These are phyloP conservation scores for Populus hybrid DNA, from an alignment of 441 rosid species.

Conservation along the genomic window DNA sequence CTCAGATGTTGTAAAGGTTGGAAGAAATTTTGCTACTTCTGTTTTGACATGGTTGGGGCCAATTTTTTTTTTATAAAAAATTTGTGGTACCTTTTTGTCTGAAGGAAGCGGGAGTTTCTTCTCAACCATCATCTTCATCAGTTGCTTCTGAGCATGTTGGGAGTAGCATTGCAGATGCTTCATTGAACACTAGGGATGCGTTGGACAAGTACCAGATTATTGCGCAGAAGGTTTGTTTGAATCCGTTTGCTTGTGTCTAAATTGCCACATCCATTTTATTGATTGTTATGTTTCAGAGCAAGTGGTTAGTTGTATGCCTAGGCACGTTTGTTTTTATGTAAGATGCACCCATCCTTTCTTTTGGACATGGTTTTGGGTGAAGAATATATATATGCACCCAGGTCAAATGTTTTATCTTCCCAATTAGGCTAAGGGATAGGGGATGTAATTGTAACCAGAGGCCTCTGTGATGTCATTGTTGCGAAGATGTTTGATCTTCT, in stretches of 20 bases:
- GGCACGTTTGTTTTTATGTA: background rate
- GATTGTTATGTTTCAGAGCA: background rate
- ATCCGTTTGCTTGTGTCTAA: conserved; percentile 9
- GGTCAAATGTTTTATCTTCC: background rate
- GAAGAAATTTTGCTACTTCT: conserved; percentile 14
- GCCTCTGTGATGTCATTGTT: background rate
- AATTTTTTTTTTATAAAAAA: conserved; percentile 18
- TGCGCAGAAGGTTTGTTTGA: conserved; percentile 63
- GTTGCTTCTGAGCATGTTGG: conserved; percentile 64
- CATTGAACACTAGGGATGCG: conserved; percentile 85
- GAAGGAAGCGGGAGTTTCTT: conserved; percentile 58
- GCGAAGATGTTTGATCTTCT: background rate
- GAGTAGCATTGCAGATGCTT: conserved; percentile 60
- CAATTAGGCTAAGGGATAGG: background rate
- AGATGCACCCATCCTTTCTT: no score
- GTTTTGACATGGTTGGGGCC: conserved; percentile 16
- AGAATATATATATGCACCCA: background rate
- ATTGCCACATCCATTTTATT: background rate
- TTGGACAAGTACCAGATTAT: conserved; percentile 85
- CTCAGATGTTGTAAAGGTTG: conserved; percentile 56
- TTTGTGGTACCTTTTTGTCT: conserved; percentile 14
- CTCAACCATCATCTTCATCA: conserved; percentile 50
- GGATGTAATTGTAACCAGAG: background rate
- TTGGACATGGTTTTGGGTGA: no score
- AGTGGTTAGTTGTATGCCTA: background rate